Conservation (phyloP, 2,329 filamentous ascomycete genomes). For the Colletotrichum eleusines region DNA sequence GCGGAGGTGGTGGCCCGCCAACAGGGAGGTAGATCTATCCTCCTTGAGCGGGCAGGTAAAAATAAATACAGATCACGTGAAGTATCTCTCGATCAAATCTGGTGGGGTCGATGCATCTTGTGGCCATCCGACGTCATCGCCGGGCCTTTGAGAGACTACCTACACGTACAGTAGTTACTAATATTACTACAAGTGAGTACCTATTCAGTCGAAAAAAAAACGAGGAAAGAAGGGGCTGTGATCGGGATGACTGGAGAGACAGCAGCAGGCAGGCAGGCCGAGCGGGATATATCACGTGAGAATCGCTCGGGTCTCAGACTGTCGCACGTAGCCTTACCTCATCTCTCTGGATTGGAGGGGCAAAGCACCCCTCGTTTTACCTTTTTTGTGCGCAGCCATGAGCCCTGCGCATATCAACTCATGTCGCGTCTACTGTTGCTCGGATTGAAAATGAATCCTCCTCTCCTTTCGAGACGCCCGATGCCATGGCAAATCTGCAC, state of each 20-base stretch:
- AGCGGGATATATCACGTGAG: not conserved
- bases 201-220: not conserved
- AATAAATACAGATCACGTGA: conserved; percentile 1
- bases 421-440: not conserved
- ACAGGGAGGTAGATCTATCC: not conserved
- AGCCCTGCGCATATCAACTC: not conserved
- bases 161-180: too few relatives aligned
- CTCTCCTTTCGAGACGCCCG: not conserved
- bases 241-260: not conserved
- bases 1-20: conserved; percentile 5
- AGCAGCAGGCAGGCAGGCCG: not conserved
- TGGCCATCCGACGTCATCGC: conserved; percentile 2
- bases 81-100: too few relatives aligned
- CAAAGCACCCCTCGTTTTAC: conserved; percentile 12
- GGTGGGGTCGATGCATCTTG: not conserved
- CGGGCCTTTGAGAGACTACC: not conserved
- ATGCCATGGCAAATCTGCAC: conserved; percentile 35
- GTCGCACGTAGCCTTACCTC: conserved; percentile 12
- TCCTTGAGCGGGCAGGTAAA: not conserved
- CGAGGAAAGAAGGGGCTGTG: too few relatives aligned
- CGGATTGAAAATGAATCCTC: not conserved
- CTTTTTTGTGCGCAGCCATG: not conserved
- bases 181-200: too few relatives aligned
- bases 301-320: not conserved
- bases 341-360: conserved; percentile 5